These are phyloP conservation scores for Scedosporium boydii DNA, from an alignment of 2,329 filamentous ascomycete genomes.

Conservation along the genomic window DNA sequence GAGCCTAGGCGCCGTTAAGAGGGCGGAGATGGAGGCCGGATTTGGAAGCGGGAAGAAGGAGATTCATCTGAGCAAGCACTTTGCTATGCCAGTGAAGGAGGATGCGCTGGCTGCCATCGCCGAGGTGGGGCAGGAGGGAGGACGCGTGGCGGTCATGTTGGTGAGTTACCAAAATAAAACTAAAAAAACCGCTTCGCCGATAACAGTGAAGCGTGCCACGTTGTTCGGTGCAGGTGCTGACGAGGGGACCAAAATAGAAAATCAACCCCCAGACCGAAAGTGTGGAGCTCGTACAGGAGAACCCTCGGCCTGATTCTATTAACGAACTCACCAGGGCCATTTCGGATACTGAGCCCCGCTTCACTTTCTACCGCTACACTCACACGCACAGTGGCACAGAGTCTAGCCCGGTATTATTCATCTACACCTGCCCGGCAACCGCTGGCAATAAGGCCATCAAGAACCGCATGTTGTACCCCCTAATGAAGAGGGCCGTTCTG, in stretches of 20 bases:
- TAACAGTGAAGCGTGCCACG: neutral
- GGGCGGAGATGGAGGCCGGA: conserved; percentile 66
- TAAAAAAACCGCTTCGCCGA: neutral
- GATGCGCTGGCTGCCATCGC: conserved; percentile 56
- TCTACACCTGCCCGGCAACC: conserved; percentile 70
- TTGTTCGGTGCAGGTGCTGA: neutral
- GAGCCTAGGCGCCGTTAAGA: conserved; percentile 60
- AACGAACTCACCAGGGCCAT: conserved; percentile 50
- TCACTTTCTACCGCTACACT: conserved; percentile 65
- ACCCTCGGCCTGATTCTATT: conserved; percentile 44
- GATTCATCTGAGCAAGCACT: conserved; percentile 47
- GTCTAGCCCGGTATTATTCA: conserved; percentile 59
- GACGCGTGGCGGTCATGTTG: conserved; percentile 52
- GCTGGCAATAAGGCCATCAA: conserved; percentile 61
- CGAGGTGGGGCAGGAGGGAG: conserved; percentile 42
- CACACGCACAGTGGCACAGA: conserved; percentile 44
- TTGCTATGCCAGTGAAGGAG: conserved; percentile 49
- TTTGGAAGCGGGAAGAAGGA: conserved; percentile 52
- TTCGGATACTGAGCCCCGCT: conserved; percentile 60
- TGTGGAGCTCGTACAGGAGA: conserved; percentile 52
- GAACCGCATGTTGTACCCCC: conserved; percentile 75
- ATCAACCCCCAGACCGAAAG: conserved; percentile 63
- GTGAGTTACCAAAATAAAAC: conserved; percentile 30
- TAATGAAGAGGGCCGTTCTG: conserved; percentile 59
- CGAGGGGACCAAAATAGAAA: conserved; percentile 35